These are phyloP conservation scores for Phytophthora nicotianae DNA, from an alignment of 352 stramenopile species.

Conservation along the genomic window DNA sequence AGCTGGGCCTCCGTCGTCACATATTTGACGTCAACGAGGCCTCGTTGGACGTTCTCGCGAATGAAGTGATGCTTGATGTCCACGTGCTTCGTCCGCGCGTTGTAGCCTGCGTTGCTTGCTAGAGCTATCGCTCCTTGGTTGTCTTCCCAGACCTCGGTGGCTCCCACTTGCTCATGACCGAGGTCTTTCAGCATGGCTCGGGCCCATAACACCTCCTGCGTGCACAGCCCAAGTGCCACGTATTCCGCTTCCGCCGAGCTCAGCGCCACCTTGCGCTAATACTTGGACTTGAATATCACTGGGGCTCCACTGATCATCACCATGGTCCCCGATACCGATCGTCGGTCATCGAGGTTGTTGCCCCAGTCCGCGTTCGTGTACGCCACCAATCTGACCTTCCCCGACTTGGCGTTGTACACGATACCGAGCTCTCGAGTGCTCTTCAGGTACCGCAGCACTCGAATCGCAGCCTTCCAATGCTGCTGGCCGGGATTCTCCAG, in stretches of 20 bases:
- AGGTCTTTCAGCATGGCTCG: not conserved
- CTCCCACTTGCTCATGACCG: not conserved
- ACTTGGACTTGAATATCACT: not conserved
- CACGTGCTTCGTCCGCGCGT: not conserved
- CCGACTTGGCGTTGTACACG: not conserved
- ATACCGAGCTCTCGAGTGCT: not conserved
- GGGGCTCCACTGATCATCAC: too few species aligned
- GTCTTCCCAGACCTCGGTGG: not conserved
- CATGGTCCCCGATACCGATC: not conserved
- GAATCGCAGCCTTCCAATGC: not conserved
- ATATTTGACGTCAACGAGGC: too few species aligned
- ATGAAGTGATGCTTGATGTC: not conserved
- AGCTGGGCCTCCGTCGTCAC: too few species aligned
- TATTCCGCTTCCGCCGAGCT: not conserved
- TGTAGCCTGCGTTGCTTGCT: not conserved
- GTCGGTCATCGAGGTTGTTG: not conserved
- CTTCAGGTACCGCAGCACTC: not conserved
- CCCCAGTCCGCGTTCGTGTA: not conserved
- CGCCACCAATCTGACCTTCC: not conserved
- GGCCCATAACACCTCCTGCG: not conserved
- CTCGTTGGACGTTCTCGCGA: not conserved
- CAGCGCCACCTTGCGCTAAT: not conserved
- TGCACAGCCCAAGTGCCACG: not conserved
- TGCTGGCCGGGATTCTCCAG: not conserved
- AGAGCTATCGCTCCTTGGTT: not conserved